These are phyloP conservation scores for Scheffersomyces insectosa DNA, from an alignment of 1,139 yeast species.

Conservation along the genomic window DNA sequence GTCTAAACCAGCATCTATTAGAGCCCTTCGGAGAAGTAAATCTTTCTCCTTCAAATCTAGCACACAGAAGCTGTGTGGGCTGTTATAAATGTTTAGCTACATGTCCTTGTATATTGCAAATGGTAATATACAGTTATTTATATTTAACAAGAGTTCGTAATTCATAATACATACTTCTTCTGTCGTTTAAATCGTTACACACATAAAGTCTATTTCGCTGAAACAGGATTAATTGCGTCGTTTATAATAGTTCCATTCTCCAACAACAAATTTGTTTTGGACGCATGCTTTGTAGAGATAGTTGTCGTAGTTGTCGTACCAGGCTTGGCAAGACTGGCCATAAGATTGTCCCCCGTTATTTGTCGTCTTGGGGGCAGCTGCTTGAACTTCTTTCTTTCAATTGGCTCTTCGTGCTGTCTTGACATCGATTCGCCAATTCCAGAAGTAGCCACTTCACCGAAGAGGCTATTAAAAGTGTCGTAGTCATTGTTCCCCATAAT, in stretches of 20 bases:
- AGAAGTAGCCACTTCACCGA: constrained; percentile 6
- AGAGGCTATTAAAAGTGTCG: constrained; percentile 8
- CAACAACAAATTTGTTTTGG: not conserved
- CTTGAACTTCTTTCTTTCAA: constrained; percentile 1
- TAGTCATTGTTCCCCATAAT: constrained; percentile 11
- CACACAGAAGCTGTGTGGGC: too few relatives aligned
- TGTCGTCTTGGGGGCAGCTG: not conserved
- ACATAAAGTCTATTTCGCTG: constrained; percentile 10
- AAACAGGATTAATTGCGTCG: constrained; percentile 1
- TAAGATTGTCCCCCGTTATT: not conserved
- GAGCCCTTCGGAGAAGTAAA: too few relatives aligned
- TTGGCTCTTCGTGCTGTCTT: constrained; percentile 1
- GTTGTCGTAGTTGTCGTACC: not conserved
- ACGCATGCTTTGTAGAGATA: not conserved
- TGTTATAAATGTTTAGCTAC: too few relatives aligned
- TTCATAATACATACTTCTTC: too few relatives aligned
- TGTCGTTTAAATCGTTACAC: too few relatives aligned
- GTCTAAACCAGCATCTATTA: too few relatives aligned
- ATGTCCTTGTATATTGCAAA: too few relatives aligned
- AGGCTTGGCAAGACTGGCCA: not conserved
- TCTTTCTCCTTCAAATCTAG: too few relatives aligned
- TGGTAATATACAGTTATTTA: too few relatives aligned
- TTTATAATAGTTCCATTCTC: not conserved
- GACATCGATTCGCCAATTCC: not conserved
- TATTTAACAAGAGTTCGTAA: too few relatives aligned